A percentile compares a stretch with the other conserved stretches of the same genome.
Conservation (phyloP, 1,139 yeast genomes). For the Pichia sp. region DNA sequence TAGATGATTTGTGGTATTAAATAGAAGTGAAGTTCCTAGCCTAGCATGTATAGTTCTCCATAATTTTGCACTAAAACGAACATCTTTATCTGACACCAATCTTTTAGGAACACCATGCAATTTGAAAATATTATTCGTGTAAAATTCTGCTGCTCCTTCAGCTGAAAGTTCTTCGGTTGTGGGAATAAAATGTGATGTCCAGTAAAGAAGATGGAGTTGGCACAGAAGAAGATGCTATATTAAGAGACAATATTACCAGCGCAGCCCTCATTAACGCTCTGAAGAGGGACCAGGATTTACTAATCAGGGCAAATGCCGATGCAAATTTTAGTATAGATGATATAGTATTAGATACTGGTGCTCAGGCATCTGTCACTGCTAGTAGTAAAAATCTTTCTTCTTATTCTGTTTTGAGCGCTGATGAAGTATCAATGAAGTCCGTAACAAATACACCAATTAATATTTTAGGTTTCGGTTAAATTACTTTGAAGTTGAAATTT, state of each 20-base stretch:
- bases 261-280: neutral
- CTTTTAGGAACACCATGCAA: too few species aligned
- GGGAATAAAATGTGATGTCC: too few species aligned
- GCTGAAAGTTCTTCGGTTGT: too few species aligned
- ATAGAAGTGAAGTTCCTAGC: too few species aligned
- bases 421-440: neutral
- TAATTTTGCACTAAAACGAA: too few species aligned
- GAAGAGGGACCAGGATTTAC: neutral
- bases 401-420: neutral
- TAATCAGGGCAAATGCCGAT: neutral
- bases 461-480: neutral
- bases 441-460: neutral
- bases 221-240: neutral
- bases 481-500: neutral
- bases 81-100: too few species aligned
- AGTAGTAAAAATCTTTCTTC: neutral
- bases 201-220: neutral
- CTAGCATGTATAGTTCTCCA: too few species aligned
- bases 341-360: neutral
- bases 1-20: too few species aligned
- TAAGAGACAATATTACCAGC: neutral
- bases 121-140: too few species aligned
- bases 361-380: neutral
- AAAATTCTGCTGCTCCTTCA: too few species aligned
- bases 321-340: neutral